phyloP scores from a whole-genome alignment of 2,329 filamentous ascomycete genomes.

The Incumbomyces lentus region DNA sequence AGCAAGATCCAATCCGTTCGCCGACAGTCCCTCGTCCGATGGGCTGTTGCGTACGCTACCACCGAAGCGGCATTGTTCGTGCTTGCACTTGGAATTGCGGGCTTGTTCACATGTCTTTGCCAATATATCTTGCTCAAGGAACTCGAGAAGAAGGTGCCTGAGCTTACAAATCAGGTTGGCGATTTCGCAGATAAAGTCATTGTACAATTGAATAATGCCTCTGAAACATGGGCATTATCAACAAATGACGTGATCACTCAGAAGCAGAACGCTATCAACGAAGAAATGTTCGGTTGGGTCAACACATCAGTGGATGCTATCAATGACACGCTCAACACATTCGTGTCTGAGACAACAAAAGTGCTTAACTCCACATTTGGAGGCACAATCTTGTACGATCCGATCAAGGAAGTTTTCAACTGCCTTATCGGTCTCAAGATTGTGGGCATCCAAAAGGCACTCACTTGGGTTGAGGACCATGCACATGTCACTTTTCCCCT shows the following conservation, averaged over 20 bases:
- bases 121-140: constrained; percentile 67
- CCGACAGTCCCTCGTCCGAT: constrained; percentile 64
- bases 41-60: constrained; percentile 80
- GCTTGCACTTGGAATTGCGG: constrained; percentile 69
- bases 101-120: constrained; percentile 70
- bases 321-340: constrained; percentile 74
- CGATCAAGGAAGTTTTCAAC: constrained; percentile 67
- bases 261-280: constrained; percentile 64
- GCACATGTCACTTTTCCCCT: constrained; percentile 72
- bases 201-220: constrained; percentile 59
- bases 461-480: constrained; percentile 89
- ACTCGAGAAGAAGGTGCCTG: constrained; percentile 66
- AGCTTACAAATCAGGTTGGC: constrained; percentile 62
- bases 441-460: constrained; percentile 67
- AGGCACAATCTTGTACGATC: constrained; percentile 66
- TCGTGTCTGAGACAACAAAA: constrained; percentile 65
- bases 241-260: constrained; percentile 62
- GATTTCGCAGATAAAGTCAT: constrained; percentile 72
- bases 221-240: constrained; percentile 62
- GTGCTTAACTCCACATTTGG: constrained; percentile 71
- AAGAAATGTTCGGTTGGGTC: constrained; percentile 78
- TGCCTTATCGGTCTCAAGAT: constrained; percentile 87
- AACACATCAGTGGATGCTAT: constrained; percentile 70
- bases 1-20: constrained; percentile 52
- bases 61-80: constrained; percentile 77